phyloP scores from a whole-genome alignment of 352 stramenopile species.

The Globisporangium okanoganense region DNA sequence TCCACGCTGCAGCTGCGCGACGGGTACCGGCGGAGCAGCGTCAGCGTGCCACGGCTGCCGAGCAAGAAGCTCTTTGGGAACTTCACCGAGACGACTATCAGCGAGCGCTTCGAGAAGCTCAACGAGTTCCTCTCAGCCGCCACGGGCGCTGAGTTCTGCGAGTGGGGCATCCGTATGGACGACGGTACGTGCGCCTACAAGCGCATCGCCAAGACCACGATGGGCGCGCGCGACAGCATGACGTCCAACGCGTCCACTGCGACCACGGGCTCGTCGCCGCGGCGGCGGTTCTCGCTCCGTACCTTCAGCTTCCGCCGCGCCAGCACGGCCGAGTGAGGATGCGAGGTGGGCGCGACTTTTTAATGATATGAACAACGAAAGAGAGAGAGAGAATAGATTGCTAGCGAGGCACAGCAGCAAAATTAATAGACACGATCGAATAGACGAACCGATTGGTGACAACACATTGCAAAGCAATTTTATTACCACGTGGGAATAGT shows the following conservation, averaged over 20 bases:
- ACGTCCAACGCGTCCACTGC: slow-evolving; percentile 17
- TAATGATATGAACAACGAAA: background rate
- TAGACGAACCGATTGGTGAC: background rate
- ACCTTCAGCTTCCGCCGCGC: slow-evolving; percentile 30
- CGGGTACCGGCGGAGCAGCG: slow-evolving; percentile 24
- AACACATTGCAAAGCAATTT: background rate
- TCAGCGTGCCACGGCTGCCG: slow-evolving; percentile 29
- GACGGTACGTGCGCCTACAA: slow-evolving; percentile 49
- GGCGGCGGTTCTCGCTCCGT: slow-evolving; percentile 21
- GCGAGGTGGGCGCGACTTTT: background rate
- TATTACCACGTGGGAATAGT: background rate
- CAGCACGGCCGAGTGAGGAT: slow-evolving; percentile 15
- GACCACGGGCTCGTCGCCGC: slow-evolving; percentile 15
- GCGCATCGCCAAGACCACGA: slow-evolving; percentile 24
- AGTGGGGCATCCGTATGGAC: slow-evolving; percentile 50
- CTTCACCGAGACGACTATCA: slow-evolving; percentile 36
- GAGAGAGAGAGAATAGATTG: background rate
- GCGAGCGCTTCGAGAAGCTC: slow-evolving; percentile 38
- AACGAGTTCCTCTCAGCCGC: slow-evolving; percentile 44
- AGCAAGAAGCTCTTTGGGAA: slow-evolving; percentile 43
- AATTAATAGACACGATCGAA: background rate
- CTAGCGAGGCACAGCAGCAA: background rate
- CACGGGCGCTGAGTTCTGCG: slow-evolving; percentile 36
- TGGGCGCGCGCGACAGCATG: slow-evolving; percentile 12
- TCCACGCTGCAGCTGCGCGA: slow-evolving; percentile 37